Evolutionary conservation across 75 land plant genomes (phyloP).

Genomic region (Chamaecyparis obtusa): DNA sequence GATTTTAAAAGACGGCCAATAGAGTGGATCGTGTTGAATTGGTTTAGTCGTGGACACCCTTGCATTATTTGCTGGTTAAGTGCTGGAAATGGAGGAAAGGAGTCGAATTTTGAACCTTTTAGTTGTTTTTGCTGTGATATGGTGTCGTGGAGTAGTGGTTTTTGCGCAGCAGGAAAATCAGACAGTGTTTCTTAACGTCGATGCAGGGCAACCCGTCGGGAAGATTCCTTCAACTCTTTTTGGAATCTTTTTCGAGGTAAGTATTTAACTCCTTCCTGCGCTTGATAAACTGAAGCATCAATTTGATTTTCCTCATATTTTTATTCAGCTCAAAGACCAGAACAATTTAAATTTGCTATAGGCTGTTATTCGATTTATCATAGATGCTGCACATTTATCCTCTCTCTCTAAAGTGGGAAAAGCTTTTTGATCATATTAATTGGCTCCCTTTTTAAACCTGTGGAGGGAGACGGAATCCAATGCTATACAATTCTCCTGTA

Average conservation of each 20-base stretch:
- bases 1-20: neutral
- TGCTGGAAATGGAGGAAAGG: neutral
- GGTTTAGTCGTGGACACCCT: neutral
- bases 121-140: neutral
- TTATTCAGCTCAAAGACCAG: neutral
- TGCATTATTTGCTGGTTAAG: neutral
- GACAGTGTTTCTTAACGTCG: slow-evolving; percentile 37
- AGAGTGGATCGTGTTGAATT: neutral
- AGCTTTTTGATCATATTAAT: no score
- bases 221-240: slow-evolving; percentile 66
- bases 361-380: no score
- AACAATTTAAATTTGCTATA: neutral
- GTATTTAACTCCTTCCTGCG: neutral
- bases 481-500: no score
- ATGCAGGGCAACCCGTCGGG: slow-evolving; percentile 35
- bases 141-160: neutral
- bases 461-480: no score
- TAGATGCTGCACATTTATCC: no score
- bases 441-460: no score
- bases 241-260: slow-evolving; percentile 95
- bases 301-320: neutral
- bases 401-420: no score
- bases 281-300: neutral
- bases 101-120: slow-evolving; percentile 1
- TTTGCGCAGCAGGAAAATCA: slow-evolving; percentile 13